Evolutionary conservation across 352 stramenopile species (phyloP).

Genomic region (Phytophthora melonis): DNA sequence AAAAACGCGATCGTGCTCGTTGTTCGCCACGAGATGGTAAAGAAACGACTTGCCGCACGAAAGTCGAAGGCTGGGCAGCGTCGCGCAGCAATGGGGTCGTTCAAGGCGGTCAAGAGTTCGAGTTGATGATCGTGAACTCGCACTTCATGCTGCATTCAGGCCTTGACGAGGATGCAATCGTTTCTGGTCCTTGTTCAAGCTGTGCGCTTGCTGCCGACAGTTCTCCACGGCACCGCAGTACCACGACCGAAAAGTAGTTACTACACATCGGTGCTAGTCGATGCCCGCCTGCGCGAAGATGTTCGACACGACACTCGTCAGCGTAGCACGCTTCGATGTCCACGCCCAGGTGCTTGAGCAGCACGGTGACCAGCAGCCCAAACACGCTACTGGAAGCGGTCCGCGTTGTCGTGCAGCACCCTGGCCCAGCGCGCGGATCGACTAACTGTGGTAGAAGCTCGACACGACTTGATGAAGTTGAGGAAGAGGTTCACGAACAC

Average conservation of each 20-base stretch:
- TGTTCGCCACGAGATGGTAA: no score
- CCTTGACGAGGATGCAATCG: conserved; percentile 84
- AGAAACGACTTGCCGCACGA: conserved; percentile 88
- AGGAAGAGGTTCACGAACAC: conserved; percentile 78
- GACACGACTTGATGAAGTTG: conserved; percentile 77
- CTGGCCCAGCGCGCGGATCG: conserved; percentile 74
- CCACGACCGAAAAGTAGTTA: conserved; percentile 71
- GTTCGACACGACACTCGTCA: conserved; percentile 86
- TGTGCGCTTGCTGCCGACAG: conserved; percentile 80
- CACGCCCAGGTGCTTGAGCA: conserved; percentile 79
- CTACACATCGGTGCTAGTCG: conserved; percentile 80
- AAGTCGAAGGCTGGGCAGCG: conserved; percentile 77
- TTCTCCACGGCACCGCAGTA: conserved; percentile 89
- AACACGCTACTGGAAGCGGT: no score
- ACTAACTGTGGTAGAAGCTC: conserved; percentile 76
- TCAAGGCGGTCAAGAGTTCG: conserved; percentile 68
- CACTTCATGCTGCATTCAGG: conserved; percentile 91
- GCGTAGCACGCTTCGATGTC: conserved; percentile 89
- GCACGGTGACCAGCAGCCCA: no score
- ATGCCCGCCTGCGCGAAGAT: conserved; percentile 77
- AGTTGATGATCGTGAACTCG: conserved; percentile 84
- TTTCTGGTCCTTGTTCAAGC: conserved; percentile 68
- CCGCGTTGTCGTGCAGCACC: conserved; percentile 85
- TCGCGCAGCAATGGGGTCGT: conserved; percentile 65
- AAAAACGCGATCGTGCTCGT: no score